These are phyloP conservation scores for Citrullus mucosospermus DNA, from an alignment of 306 rosid species.

Conservation along the genomic window DNA sequence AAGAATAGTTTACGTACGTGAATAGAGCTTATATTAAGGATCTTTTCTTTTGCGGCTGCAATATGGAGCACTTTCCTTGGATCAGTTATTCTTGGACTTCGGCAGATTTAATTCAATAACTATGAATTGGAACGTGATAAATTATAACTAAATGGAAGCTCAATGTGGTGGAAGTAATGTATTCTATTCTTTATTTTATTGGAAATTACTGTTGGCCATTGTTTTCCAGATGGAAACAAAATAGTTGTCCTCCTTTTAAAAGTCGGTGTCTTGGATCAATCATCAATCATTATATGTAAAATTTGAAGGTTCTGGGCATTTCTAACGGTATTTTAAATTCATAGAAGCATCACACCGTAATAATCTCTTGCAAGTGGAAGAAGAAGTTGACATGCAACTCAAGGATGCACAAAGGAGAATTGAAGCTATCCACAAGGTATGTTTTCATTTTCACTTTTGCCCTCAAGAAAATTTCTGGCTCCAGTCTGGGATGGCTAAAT, in stretches of 20 bases:
- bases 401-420: constrained; percentile 63
- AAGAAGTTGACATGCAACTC: constrained; percentile 45
- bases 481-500: background rate
- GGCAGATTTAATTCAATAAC: background rate
- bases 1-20: background rate
- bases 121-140: background rate
- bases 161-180: background rate
- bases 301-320: background rate
- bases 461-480: background rate
- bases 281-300: background rate
- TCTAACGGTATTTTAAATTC: constrained; percentile 12
- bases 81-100: background rate
- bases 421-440: constrained; percentile 57
- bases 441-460: constrained; percentile 12
- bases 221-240: background rate
- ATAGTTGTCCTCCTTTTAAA: background rate
- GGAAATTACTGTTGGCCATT: background rate
- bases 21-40: background rate
- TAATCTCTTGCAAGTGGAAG: constrained; percentile 71
- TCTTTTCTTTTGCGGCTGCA: background rate
- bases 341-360: constrained; percentile 65
- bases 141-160: background rate
- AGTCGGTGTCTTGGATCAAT: background rate
- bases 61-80: background rate
- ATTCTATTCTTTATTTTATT: background rate